A percentile compares a stretch with the other conserved stretches of the same genome.
phyloP scores from a whole-genome alignment of 2,329 filamentous ascomycete species.

The Piedraia hortae region DNA sequence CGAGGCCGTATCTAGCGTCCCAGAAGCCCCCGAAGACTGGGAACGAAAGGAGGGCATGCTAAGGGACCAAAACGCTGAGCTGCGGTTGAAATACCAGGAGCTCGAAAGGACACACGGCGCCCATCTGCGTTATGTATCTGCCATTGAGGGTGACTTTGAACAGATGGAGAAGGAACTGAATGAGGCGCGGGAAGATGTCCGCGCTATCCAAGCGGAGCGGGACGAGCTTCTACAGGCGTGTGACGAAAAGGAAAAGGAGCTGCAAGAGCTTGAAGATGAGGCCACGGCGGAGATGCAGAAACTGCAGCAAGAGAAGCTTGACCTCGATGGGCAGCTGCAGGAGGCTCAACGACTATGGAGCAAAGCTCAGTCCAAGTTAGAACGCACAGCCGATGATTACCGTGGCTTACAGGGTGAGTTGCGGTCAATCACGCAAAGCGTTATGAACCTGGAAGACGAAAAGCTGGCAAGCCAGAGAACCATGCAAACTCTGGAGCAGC shows the following conservation, averaged over 20 bases:
- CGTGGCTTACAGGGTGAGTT: slow-evolving; percentile 81
- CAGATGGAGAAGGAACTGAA: slow-evolving; percentile 61
- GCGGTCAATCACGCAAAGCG: slow-evolving; percentile 64
- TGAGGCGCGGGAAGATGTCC: slow-evolving; percentile 49
- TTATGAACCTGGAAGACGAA: slow-evolving; percentile 72
- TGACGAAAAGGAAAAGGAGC: slow-evolving; percentile 30
- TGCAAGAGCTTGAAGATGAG: slow-evolving; percentile 26
- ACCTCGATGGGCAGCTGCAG: slow-evolving; percentile 7
- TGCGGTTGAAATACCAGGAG: slow-evolving; percentile 74
- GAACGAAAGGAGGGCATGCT: slow-evolving; percentile 63
- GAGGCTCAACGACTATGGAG: slow-evolving; percentile 22
- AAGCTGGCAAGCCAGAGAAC: slow-evolving; percentile 50
- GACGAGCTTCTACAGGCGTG: slow-evolving; percentile 61
- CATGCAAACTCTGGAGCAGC: slow-evolving; percentile 59
- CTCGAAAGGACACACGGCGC: slow-evolving; percentile 58
- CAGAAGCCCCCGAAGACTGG: slow-evolving; percentile 54
- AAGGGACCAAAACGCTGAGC: slow-evolving; percentile 60
- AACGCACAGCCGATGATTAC: slow-evolving; percentile 61
- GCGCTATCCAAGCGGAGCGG: slow-evolving; percentile 53
- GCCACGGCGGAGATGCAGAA: slow-evolving; percentile 30
- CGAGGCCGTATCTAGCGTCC: slow-evolving; percentile 35
- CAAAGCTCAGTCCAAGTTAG: slow-evolving; percentile 41
- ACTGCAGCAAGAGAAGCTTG: slow-evolving; percentile 18
- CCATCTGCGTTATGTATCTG: slow-evolving; percentile 54
- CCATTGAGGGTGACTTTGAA: slow-evolving; percentile 35